A percentile compares a stretch with the other conserved stretches of the same genome.
Evolutionary conservation across 176 grass and related monocot species (phyloP).

Genomic region (Lolium perenne): DNA sequence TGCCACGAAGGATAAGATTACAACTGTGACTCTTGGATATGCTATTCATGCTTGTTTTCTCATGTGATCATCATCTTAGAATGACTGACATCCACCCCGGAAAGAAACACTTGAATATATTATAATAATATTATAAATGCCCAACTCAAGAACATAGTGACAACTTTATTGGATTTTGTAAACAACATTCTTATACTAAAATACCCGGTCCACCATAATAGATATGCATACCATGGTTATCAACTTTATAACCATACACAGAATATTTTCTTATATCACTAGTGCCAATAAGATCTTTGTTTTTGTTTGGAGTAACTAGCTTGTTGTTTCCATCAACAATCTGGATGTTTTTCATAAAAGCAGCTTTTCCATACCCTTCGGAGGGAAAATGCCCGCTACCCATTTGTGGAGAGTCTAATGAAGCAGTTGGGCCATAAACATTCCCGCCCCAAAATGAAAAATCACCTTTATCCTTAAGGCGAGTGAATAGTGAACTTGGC

Average conservation of each 20-base stretch:
- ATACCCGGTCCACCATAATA: slow-evolving; percentile 35
- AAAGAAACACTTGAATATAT: too few species aligned
- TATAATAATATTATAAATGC: too few species aligned
- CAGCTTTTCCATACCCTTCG: slow-evolving; percentile 32
- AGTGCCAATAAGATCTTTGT: neutral
- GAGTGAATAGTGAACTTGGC: slow-evolving; percentile 24
- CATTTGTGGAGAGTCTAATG: neutral
- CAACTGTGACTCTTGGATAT: too few species aligned
- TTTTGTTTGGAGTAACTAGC: neutral
- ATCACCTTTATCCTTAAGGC: neutral
- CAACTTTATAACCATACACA: neutral
- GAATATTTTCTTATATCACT: neutral
- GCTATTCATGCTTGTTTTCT: too few species aligned
- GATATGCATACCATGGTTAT: neutral
- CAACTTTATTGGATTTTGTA: too few species aligned
- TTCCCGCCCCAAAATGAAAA: neutral
- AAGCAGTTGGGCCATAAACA: neutral
- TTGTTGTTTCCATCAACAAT: neutral
- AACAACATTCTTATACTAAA: neutral
- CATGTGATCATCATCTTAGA: too few species aligned
- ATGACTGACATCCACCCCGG: too few species aligned
- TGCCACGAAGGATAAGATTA: too few species aligned
- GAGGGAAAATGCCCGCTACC: slow-evolving; percentile 41
- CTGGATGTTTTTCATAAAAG: slow-evolving; percentile 6
- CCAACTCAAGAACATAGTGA: too few species aligned